These are phyloP conservation scores for Dactylorhiza incarnata DNA, from an alignment of 106 monocot genomes.

Conservation along the genomic window DNA sequence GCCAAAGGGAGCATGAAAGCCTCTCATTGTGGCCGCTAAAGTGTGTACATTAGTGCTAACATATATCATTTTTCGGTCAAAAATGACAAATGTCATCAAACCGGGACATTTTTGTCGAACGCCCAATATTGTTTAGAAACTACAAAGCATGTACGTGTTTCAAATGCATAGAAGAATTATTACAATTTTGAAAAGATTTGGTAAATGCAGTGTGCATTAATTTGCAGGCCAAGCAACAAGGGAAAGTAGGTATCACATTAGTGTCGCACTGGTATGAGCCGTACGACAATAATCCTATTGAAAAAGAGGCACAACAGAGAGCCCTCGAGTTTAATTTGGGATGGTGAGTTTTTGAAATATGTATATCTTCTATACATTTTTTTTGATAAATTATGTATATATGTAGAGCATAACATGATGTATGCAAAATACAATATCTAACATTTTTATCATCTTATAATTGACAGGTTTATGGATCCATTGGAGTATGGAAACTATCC, in stretches of 20 bases:
- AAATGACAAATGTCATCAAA: too few species aligned
- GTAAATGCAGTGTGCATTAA: too few species aligned
- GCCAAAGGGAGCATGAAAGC: too few species aligned
- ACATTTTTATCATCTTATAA: not conserved
- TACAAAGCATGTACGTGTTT: too few species aligned
- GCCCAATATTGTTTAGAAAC: too few species aligned
- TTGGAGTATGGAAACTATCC: conserved; percentile 9
- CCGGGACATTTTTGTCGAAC: too few species aligned
- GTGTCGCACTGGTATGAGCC: conserved; percentile 6
- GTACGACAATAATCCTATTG: not conserved
- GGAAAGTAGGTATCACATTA: conserved; percentile 9
- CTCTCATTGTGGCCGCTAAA: too few species aligned
- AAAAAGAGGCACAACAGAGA: conserved; percentile 1
- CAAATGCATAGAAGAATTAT: too few species aligned
- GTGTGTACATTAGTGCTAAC: too few species aligned
- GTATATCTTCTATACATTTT: not conserved
- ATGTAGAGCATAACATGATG: too few species aligned
- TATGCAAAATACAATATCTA: not conserved
- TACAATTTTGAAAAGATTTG: too few species aligned
- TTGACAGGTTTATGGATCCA: conserved; percentile 12
- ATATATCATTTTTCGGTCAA: too few species aligned
- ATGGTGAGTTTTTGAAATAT: not conserved
- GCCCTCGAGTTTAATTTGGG: conserved; percentile 7
- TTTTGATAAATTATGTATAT: not conserved
- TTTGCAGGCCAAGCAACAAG: conserved; percentile 7